Evolutionary conservation across 805 yeast species (phyloP).

Genomic region (Lipomyces lipofer): DNA sequence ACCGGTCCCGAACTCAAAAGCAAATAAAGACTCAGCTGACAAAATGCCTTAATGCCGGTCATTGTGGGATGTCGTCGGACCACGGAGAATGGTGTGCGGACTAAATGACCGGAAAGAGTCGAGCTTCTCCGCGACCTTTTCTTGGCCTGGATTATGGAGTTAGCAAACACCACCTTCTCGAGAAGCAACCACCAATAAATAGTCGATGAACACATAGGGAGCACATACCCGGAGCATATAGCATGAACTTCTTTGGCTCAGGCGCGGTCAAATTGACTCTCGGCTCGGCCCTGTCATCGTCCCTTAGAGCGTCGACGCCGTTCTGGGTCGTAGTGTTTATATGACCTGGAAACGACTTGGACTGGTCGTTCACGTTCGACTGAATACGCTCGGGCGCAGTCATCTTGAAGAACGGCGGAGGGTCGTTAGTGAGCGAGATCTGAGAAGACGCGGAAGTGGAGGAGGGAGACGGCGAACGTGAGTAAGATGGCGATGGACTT

Average conservation of each 20-base stretch:
- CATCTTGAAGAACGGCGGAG: not conserved
- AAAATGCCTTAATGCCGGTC: not conserved
- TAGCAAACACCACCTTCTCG: not conserved
- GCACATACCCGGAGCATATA: conserved; percentile 19
- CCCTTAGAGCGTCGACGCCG: not conserved
- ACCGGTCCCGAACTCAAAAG: no score
- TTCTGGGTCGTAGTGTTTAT: not conserved
- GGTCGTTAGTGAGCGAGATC: not conserved
- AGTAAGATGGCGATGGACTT: not conserved
- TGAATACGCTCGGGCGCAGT: not conserved
- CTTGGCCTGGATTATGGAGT: not conserved
- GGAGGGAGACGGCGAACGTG: conserved; percentile 1
- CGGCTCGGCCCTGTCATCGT: not conserved
- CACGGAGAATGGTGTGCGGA: not conserved
- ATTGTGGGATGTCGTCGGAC: conserved; percentile 1
- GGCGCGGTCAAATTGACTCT: not conserved
- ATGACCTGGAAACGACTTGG: not conserved
- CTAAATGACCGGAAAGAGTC: not conserved
- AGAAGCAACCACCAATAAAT: not conserved
- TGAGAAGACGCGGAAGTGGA: not conserved
- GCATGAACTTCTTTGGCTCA: conserved; percentile 5
- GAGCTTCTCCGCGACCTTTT: conserved; percentile 5
- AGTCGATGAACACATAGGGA: not conserved
- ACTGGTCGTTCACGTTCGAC: not conserved
- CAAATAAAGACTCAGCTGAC: no score